Base-by-base conservation (phyloP, 345 rosid genomes). In the Citrus hindsii region DNA sequence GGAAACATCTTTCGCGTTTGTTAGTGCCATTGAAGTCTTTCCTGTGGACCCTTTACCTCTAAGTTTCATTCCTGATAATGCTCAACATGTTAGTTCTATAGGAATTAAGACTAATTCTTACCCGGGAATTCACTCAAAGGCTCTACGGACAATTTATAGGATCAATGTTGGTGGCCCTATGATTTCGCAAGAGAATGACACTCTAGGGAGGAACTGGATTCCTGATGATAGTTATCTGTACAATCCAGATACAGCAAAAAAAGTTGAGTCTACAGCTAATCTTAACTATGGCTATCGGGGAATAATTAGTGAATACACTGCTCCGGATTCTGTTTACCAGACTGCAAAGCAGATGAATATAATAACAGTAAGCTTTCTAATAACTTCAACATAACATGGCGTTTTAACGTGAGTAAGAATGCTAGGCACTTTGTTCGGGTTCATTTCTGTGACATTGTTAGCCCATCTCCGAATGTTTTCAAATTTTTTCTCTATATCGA, bases 1-100 rank as follows among this genome's bases (percentile, higher is more conserved):
- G 9, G 79, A 0, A 3, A 69, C 84, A 4, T 90, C 93, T 25
- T 75, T 92, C 0, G 89, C 97, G 5, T 77, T 89, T 69, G 69
- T 90, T n/a, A 94, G 88, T 61, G 98, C 97, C 68, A 84, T 94
- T 1, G 95, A 91, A 77, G 87, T 86, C 67, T 90, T 94, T 73
- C 80, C 33, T 18, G 85, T 58, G 62, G 62, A 58, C 62, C 69
- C 69, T 66, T 21, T 81, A 19, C 88, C 82, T 16, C 73, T 69
- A 3, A 69, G 80, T 55, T 79, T 84, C 65, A 71, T 86, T 60
- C 60, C 67, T n/a, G 75, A 76, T 65, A 7, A 40, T 3, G 46
- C 70, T 5, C 6, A n/a, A 12, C 75, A 38, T 16, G 51, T 83
- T 48, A 80, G 46, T n/a, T 7, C 28, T 25, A 24, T 58, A 3